phyloP scores from a whole-genome alignment of 768 basidiomycete species.

The Neoboletus brunneissimus region DNA sequence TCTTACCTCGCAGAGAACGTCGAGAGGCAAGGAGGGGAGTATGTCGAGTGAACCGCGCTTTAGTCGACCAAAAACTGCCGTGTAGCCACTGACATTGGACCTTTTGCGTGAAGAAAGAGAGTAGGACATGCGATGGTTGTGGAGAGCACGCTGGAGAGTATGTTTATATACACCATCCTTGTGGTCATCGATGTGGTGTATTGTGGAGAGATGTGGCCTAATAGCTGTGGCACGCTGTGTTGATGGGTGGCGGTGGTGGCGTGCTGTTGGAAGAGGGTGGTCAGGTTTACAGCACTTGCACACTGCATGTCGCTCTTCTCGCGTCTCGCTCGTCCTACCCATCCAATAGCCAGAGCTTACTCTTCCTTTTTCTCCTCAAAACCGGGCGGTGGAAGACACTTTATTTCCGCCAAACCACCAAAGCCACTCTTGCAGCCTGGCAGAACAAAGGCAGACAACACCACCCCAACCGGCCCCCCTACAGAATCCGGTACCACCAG shows the following conservation, averaged over 20 bases:
- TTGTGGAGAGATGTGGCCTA: not conserved
- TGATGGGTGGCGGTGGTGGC: not conserved
- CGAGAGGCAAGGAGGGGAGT: slow-evolving; percentile 37
- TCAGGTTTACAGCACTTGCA: not conserved
- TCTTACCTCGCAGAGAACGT: slow-evolving; percentile 28
- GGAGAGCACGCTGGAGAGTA: not conserved
- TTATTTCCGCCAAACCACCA: slow-evolving; percentile 69
- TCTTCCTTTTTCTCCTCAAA: slow-evolving; percentile 81
- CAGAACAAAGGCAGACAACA: slow-evolving; percentile 39
- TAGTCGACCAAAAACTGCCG: not conserved
- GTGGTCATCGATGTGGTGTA: too few relatives aligned
- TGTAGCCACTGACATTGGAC: not conserved
- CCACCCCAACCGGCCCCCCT: slow-evolving; percentile 35
- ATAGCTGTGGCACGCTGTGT: not conserved
- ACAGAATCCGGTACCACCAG: slow-evolving; percentile 25
- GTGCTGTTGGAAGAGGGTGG: slow-evolving; percentile 1
- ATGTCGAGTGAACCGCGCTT: slow-evolving; percentile 20
- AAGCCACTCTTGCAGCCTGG: slow-evolving; percentile 40
- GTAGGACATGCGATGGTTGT: slow-evolving; percentile 5
- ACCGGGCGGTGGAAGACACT: slow-evolving; percentile 70
- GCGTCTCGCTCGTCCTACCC: slow-evolving; percentile 47
- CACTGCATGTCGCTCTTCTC: slow-evolving; percentile 48
- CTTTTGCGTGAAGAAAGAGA: not conserved
- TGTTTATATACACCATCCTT: not conserved
- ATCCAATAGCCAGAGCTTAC: slow-evolving; percentile 55